Conservation (phyloP, 768 basidiomycete species). For the Trichaptum fuscoviolaceum region DNA sequence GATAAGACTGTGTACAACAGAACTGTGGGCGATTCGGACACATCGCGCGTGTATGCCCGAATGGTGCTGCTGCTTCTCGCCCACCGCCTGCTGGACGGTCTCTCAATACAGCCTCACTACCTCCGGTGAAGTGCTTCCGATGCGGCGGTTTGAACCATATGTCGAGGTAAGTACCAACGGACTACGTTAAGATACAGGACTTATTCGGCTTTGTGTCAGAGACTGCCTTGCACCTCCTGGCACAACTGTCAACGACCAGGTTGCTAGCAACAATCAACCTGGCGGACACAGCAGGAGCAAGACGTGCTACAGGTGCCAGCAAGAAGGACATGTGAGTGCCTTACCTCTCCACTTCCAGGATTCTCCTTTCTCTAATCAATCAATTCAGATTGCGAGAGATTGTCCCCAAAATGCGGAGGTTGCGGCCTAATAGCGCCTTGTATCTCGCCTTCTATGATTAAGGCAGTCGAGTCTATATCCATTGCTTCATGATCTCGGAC, state of each 20-base stretch:
- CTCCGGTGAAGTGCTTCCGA: constrained; percentile 83
- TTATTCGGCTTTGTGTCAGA: constrained; percentile 33
- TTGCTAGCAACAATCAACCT: constrained; percentile 34
- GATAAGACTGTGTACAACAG: constrained; percentile 29
- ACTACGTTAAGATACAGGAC: no score
- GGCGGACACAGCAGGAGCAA: constrained; percentile 55
- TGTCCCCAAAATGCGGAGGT: constrained; percentile 19
- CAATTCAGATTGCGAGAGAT: constrained; percentile 20
- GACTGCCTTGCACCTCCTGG: constrained; percentile 79
- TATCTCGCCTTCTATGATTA: background rate
- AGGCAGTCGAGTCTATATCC: background rate
- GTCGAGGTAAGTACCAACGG: constrained; percentile 48
- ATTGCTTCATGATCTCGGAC: background rate
- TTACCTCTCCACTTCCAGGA: constrained; percentile 17
- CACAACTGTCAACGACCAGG: constrained; percentile 40
- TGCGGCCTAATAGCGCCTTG: constrained; percentile 9
- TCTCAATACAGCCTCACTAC: constrained; percentile 70
- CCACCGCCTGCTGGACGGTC: constrained; percentile 69
- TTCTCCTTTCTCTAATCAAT: constrained; percentile 16
- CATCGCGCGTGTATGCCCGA: constrained; percentile 72
- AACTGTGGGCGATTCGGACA: constrained; percentile 82
- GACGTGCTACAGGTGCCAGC: constrained; percentile 86
- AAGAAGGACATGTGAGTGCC: constrained; percentile 75
- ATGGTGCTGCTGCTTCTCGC: constrained; percentile 49
- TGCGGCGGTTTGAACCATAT: constrained; percentile 88